A percentile compares a stretch with the other conserved stretches of the same genome.
Evolutionary conservation across 768 basidiomycete genomes (phyloP).

Genomic region (Lentinula sp.): DNA sequence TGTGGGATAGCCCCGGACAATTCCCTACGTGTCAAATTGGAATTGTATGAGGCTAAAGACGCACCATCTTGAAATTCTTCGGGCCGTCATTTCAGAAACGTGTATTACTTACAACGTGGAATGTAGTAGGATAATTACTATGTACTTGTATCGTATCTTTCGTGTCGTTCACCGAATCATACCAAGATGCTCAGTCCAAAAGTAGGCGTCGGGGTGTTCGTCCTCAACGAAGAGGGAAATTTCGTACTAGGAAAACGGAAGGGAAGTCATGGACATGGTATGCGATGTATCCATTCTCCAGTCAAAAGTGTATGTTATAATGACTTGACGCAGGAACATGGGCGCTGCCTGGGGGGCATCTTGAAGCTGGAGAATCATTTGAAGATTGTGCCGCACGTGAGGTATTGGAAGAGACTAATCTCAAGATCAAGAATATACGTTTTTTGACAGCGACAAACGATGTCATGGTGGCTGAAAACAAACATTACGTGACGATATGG

Average conservation of each 20-base stretch:
- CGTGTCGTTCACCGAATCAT: no score
- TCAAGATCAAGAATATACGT: neutral
- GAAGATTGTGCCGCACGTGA: conserved; percentile 1
- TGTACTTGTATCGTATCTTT: no score
- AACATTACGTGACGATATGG: conserved; percentile 3
- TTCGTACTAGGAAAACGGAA: neutral
- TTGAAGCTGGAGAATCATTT: conserved; percentile 1
- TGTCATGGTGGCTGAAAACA: neutral
- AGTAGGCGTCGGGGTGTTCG: conserved; percentile 2
- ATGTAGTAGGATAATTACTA: no score
- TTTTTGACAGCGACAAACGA: conserved; percentile 2
- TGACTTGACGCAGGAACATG: neutral
- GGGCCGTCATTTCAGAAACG: no score
- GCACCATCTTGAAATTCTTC: no score
- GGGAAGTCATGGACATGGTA: conserved; percentile 3
- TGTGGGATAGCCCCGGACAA: no score
- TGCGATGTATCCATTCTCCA: neutral
- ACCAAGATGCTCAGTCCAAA: neutral
- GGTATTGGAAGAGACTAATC: conserved; percentile 1
- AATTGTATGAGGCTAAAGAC: no score
- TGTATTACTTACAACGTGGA: no score
- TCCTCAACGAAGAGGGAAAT: neutral
- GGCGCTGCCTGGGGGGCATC: conserved; percentile 3
- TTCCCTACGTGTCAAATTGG: no score
- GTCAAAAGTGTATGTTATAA: neutral